A percentile compares a stretch with the other conserved stretches of the same genome.
phyloP scores from a whole-genome alignment of 805 yeast species.

The Wickerhamomyces strasburgensis region DNA sequence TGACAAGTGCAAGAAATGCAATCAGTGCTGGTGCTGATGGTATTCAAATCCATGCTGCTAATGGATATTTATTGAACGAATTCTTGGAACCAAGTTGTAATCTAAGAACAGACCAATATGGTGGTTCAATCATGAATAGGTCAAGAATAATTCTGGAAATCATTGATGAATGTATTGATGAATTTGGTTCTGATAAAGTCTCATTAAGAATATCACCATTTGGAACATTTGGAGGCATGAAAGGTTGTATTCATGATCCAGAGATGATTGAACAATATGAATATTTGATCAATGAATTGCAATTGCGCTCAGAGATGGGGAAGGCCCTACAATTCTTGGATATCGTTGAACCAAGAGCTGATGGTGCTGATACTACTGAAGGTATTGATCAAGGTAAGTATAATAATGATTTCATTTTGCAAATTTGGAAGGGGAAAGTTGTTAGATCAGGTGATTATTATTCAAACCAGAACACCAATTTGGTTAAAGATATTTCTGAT shows the following conservation, averaged over 20 bases:
- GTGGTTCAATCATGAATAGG: conserved; percentile 48
- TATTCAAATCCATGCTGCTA: conserved; percentile 63
- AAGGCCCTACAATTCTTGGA: conserved; percentile 38
- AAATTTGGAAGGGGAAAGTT: conserved; percentile 22
- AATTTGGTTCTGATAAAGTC: conserved; percentile 6
- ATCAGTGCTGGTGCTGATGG: conserved; percentile 43
- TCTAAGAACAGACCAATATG: conserved; percentile 47
- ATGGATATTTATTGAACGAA: conserved; percentile 56
- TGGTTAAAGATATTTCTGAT: conserved; percentile 33
- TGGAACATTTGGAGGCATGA: conserved; percentile 27
- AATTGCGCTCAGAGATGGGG: conserved; percentile 31
- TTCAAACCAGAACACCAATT: conserved; percentile 21
- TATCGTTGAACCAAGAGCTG: conserved; percentile 39
- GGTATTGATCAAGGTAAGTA: neutral
- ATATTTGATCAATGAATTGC: conserved; percentile 37
- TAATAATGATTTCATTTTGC: conserved; percentile 9
- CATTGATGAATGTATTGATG: conserved; percentile 1
- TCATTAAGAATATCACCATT: conserved; percentile 36
- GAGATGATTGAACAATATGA: conserved; percentile 33
- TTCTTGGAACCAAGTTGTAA: conserved; percentile 44
- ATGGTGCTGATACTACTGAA: neutral
- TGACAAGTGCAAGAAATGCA: conserved; percentile 36
- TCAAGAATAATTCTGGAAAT: conserved; percentile 41
- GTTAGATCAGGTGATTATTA: conserved; percentile 27
- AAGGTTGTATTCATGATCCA: conserved; percentile 24